phyloP scores from a whole-genome alignment of 257 asterid species.

The Nemophila menziesii region DNA sequence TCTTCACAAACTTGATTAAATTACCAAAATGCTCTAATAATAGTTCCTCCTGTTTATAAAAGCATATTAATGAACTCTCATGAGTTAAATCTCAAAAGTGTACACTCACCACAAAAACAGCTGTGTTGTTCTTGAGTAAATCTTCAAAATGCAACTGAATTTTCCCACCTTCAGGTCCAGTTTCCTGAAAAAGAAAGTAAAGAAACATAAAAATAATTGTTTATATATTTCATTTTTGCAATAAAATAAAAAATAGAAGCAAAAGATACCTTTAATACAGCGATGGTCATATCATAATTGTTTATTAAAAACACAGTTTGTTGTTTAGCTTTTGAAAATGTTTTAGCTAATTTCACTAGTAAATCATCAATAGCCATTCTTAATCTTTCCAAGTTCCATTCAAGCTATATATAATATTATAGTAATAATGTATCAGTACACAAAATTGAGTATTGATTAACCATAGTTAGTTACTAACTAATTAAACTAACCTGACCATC shows the following conservation, averaged over 20 bases:
- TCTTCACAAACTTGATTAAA: slow-evolving; percentile 86
- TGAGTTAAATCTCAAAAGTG: background rate
- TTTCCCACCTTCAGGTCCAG: slow-evolving; percentile 93
- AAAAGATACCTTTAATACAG: slow-evolving; percentile 73
- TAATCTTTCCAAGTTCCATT: slow-evolving; percentile 87
- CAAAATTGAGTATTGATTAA: slow-evolving; percentile 10
- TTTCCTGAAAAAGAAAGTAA: slow-evolving; percentile 52
- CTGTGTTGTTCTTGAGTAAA: slow-evolving; percentile 68
- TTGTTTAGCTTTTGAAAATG: slow-evolving; percentile 63
- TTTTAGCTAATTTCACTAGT: slow-evolving; percentile 78
- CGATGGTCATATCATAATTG: slow-evolving; percentile 94
- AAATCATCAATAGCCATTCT: slow-evolving; percentile 93
- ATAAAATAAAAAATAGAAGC: background rate
- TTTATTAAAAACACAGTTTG: slow-evolving; percentile 86
- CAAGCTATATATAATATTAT: slow-evolving; percentile 46
- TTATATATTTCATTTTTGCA: background rate
- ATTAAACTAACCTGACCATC: slow-evolving; percentile 82
- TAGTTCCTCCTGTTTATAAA: slow-evolving; percentile 60
- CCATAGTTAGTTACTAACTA: slow-evolving; percentile 11
- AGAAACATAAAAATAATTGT: background rate
- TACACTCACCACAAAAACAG: slow-evolving; percentile 68
- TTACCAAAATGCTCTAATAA: slow-evolving; percentile 78
- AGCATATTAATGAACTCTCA: no score
- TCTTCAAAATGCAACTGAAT: slow-evolving; percentile 87
- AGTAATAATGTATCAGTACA: slow-evolving; percentile 9